Evolutionary conservation across 2,329 filamentous ascomycete species (phyloP).

Genomic region (Venturia asperata): DNA sequence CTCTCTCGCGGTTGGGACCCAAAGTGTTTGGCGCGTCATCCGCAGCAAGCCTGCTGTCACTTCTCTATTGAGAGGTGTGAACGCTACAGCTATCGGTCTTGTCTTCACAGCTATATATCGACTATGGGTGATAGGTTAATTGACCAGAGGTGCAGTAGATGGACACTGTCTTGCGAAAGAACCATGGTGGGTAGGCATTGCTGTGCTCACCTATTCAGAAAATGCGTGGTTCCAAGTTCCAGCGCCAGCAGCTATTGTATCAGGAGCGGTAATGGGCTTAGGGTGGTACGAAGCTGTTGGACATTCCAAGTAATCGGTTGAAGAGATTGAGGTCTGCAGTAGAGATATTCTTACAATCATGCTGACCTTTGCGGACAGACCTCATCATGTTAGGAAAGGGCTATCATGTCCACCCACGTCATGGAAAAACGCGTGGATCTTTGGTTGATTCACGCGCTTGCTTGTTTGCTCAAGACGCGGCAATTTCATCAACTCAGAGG

Average conservation of each 20-base stretch:
- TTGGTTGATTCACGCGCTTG: no score
- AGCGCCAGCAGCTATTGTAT: conserved; percentile 34
- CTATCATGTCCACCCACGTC: no score
- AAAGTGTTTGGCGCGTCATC: conserved; percentile 35
- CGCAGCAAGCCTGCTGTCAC: conserved; percentile 31
- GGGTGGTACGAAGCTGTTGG: conserved; percentile 35
- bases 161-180: conserved; percentile 34
- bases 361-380: no score
- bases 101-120: conserved; percentile 41
- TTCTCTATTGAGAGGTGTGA: conserved; percentile 34
- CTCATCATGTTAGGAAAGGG: no score
- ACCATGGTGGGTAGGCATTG: conserved; percentile 42
- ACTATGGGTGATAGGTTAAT: conserved; percentile 39
- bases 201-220: conserved; percentile 36
- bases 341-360: no score
- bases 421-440: no score
- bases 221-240: conserved; percentile 36
- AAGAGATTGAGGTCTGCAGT: no score
- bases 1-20: conserved; percentile 31
- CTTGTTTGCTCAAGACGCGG: no score
- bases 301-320: not conserved
- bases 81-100: conserved; percentile 38
- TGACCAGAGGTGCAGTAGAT: conserved; percentile 31
- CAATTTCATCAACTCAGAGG: no score
- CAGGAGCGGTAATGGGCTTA: conserved; percentile 35